Evolutionary conservation across 2,329 filamentous ascomycete genomes (phyloP).

Genomic region (Fusarium sp.): DNA sequence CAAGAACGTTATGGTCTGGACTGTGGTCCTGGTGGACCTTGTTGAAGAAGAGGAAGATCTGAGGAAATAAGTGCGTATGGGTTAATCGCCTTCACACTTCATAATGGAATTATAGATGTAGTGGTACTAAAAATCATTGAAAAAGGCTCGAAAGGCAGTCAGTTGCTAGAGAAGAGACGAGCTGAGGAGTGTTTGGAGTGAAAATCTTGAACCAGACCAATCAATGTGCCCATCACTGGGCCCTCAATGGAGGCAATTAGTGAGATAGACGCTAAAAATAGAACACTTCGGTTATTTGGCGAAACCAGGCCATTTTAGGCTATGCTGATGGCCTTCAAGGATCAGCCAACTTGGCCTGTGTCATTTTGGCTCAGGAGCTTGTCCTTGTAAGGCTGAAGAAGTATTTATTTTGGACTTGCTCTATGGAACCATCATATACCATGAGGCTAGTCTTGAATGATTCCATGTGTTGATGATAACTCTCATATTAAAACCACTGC

Average conservation of each 20-base stretch:
- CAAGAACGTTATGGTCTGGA: background rate
- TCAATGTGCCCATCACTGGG: no score
- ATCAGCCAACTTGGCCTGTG: background rate
- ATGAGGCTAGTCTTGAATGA: background rate
- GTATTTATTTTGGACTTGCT: background rate
- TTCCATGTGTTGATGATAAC: background rate
- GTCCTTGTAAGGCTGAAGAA: background rate
- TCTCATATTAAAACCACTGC: background rate
- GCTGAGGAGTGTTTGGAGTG: background rate
- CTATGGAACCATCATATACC: background rate
- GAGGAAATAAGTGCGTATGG: background rate
- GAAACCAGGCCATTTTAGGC: background rate
- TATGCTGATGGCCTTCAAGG: background rate
- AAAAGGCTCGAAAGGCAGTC: background rate
- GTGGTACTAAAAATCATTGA: background rate
- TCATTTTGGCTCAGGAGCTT: background rate
- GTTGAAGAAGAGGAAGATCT: background rate
- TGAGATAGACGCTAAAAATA: background rate
- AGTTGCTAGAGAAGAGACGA: background rate
- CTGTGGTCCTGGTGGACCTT: background rate
- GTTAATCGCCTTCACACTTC: background rate
- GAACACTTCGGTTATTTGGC: background rate
- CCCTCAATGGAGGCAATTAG: no score
- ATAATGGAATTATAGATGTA: background rate
- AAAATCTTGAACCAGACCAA: background rate